Conservation (phyloP, 2,329 filamentous ascomycete genomes). For the Dichotomopilus funicola region DNA sequence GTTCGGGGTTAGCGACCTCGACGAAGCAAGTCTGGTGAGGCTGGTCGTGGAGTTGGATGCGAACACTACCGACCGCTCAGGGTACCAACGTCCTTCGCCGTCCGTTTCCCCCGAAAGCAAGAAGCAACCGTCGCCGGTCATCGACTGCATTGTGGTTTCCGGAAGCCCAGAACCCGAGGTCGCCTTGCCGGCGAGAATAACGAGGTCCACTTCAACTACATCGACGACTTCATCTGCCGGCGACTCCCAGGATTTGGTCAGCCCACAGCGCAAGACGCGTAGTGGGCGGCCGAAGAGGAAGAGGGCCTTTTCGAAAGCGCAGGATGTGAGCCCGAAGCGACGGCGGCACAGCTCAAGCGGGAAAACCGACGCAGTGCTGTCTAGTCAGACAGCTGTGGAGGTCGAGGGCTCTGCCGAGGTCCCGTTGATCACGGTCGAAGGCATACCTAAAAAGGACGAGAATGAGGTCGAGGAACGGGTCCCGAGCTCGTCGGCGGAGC, state of each 20-base stretch:
- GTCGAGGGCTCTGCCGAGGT: neutral
- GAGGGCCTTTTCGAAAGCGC: constrained; percentile 21
- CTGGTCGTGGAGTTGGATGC: constrained; percentile 46
- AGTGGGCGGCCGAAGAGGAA: constrained; percentile 27
- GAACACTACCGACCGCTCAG: constrained; percentile 29
- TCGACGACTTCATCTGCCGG: constrained; percentile 11
- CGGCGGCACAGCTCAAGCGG: constrained; percentile 17
- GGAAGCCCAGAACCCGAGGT: constrained; percentile 17
- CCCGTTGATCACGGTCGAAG: neutral
- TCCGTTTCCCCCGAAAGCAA: constrained; percentile 28
- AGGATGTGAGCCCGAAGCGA: constrained; percentile 26
- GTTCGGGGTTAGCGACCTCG: constrained; percentile 38
- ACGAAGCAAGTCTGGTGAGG: constrained; percentile 42
- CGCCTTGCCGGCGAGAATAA: constrained; percentile 13
- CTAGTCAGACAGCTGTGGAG: constrained; percentile 19
- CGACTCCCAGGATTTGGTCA: constrained; percentile 11
- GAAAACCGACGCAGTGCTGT: constrained; percentile 13
- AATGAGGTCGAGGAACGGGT: constrained; percentile 6
- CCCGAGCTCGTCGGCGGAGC: constrained; percentile 12
- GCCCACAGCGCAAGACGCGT: constrained; percentile 17
- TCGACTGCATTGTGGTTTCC: constrained; percentile 31
- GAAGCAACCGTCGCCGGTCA: constrained; percentile 6
- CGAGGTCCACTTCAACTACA: constrained; percentile 9
- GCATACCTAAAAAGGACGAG: neutral
- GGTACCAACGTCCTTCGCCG: constrained; percentile 21